Conservation (phyloP, 2,329 filamentous ascomycete species). For the Trichoderma aggressivum region DNA sequence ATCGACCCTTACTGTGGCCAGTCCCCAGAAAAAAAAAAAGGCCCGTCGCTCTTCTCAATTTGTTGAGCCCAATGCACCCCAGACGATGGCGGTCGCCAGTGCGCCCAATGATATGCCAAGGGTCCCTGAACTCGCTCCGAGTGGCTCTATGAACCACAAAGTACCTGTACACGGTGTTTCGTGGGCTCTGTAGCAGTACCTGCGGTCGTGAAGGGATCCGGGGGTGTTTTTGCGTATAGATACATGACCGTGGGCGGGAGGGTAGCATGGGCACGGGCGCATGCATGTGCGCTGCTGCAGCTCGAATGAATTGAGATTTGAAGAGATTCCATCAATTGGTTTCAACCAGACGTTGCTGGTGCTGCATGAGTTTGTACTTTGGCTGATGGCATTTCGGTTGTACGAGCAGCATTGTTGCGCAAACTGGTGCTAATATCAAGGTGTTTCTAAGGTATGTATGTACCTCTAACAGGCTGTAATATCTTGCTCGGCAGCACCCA, state of each 20-base stretch:
- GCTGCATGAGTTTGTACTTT: not conserved
- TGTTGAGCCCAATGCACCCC: conserved; percentile 20
- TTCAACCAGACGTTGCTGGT: not conserved
- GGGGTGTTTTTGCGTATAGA: not conserved
- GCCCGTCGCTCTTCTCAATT: conserved; percentile 8
- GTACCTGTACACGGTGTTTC: not conserved
- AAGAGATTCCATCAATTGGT: not conserved
- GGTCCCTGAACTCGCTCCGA: conserved; percentile 19
- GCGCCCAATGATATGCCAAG: conserved; percentile 20
- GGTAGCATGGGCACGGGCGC: not conserved
- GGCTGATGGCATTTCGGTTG: not conserved
- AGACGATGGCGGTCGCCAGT: conserved; percentile 19
- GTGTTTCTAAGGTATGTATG: not conserved
- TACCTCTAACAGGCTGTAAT: not conserved
- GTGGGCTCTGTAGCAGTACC: not conserved
- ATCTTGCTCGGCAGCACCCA: not conserved
- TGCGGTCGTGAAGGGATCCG: not conserved
- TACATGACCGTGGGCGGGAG: not conserved
- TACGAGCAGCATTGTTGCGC: not conserved
- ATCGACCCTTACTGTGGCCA: not conserved
- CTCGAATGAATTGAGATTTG: too few relatives aligned
- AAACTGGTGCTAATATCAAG: not conserved
- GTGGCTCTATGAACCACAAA: not conserved
- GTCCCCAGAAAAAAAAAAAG: conserved; percentile 2
- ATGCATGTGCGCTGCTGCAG: not conserved